Base-by-base conservation (phyloP, 495 filamentous ascomycete species). In the Ramalina intermedia region DNA sequence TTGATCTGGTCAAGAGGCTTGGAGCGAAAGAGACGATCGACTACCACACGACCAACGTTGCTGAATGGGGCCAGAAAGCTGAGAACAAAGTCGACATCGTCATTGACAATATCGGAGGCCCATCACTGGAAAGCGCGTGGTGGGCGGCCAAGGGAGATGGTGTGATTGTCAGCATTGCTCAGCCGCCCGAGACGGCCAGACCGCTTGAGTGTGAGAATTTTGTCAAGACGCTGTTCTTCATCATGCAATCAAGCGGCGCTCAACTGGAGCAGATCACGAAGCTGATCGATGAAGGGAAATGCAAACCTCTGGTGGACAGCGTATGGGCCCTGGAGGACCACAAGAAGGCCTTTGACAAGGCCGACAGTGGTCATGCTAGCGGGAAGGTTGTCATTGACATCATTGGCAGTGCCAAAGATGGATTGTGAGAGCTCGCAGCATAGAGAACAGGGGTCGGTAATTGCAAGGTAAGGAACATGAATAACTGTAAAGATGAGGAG, bases 71-170 rank as follows among this genome's bases (percentile, higher is more conserved):
- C 14, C 54, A 55, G 23, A 48, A 55, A 29, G 29, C 12, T 33
- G 20, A 56, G 24, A 47, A 45, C 2, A 59, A 61, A 46, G 70
- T 74, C 26, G 70, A 75, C 54, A 43, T 77, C 2, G 67, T 76
- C n/a, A 49, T 79, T 50, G 75, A 80, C 55, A 68, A 63, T 49
- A 53, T 74, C 46, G 75, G 75, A 12, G 58, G 66, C 36, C 52
- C 61, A 56, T 59, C 67, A 8, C 57, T 77, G 17, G 53, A 57
- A 29, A 65, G 66, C 56, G 65, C 66, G 1, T 78, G 73, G 74
- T 68, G 55, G 53, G 49, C 56, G 45, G 66, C 69, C 0, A 66
- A 58, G 47, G 62, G 68, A 18, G 63, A 60, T 0, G 74, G 71
- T 3, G 54, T 53, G 21, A 41, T 78, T 38, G 47, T 78, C 29